These are phyloP conservation scores for Amphichorda felina DNA, from an alignment of 2,329 filamentous ascomycete genomes.

Conservation along the genomic window DNA sequence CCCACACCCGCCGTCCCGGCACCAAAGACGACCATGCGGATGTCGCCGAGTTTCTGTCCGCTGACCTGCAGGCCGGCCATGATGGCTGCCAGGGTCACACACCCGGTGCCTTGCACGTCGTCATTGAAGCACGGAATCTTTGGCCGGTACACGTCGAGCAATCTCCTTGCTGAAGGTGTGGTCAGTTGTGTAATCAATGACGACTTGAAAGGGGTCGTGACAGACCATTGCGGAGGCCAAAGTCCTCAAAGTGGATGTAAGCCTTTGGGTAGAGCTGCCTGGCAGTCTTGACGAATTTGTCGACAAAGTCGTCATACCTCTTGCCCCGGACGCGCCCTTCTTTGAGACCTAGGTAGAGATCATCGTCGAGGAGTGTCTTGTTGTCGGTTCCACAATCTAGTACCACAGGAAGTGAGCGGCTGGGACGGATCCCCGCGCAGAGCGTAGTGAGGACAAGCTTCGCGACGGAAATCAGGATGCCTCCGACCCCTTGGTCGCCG, in stretches of 20 bases:
- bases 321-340: slow-evolving; percentile 56
- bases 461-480: slow-evolving; percentile 72
- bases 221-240: slow-evolving; percentile 60
- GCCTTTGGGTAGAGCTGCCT: slow-evolving; percentile 63
- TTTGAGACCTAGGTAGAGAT: slow-evolving; percentile 67
- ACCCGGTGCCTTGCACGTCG: slow-evolving; percentile 81
- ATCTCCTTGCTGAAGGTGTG: slow-evolving; percentile 46
- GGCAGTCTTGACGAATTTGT: slow-evolving; percentile 58
- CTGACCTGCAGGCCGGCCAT: slow-evolving; percentile 63
- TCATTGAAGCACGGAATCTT: slow-evolving; percentile 82
- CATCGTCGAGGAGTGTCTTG: slow-evolving; percentile 58
- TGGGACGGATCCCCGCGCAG: slow-evolving; percentile 78
- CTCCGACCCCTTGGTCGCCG: slow-evolving; percentile 79
- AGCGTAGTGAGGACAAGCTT: slow-evolving; percentile 75
- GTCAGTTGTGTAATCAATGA: neutral
- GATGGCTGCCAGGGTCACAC: slow-evolving; percentile 74
- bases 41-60: slow-evolving; percentile 52
- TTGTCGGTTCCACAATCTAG: slow-evolving; percentile 84
- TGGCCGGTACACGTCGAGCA: slow-evolving; percentile 64
- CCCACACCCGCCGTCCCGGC: slow-evolving; percentile 73
- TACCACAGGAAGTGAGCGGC: slow-evolving; percentile 66
- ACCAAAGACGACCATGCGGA: slow-evolving; percentile 66
- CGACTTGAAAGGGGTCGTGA: neutral
- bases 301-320: slow-evolving; percentile 66
- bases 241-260: slow-evolving; percentile 85